Percentiles rank a stretch among this genome's conserved stretches.
Evolutionary conservation across 1,284 basidiomycete species (phyloP).

Genomic region (Boletus mariae): DNA sequence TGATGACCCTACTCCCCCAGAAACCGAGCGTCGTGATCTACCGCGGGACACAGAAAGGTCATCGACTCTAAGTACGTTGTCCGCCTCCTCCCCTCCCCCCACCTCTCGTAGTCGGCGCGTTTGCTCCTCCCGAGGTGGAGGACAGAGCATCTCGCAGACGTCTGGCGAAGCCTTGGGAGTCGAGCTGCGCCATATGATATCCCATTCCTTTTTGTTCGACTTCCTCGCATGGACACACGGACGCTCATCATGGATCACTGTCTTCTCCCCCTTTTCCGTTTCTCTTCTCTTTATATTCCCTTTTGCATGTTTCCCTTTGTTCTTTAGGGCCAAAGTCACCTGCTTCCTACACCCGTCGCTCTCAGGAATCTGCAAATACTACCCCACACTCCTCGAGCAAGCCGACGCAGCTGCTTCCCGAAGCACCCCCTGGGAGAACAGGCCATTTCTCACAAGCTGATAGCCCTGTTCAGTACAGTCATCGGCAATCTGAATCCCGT

Average conservation of each 20-base stretch:
- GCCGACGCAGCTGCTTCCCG: slow-evolving; percentile 14
- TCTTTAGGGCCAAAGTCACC: slow-evolving; percentile 57
- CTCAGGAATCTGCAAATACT: slow-evolving; percentile 19
- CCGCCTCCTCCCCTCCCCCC: slow-evolving; percentile 54
- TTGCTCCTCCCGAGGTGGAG: slow-evolving; percentile 50
- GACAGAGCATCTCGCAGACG: slow-evolving; percentile 40
- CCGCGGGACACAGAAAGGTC: slow-evolving; percentile 42
- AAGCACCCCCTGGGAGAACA: slow-evolving; percentile 12
- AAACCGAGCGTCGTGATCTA: slow-evolving; percentile 34
- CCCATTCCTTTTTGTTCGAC: slow-evolving; percentile 42
- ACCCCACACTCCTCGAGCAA: slow-evolving; percentile 17
- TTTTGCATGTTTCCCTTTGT: slow-evolving; percentile 38
- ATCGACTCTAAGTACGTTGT: slow-evolving; percentile 74
- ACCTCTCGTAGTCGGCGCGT: slow-evolving; percentile 40
- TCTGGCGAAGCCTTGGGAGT: slow-evolving; percentile 53
- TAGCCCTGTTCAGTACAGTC: slow-evolving; percentile 8
- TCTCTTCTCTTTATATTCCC: slow-evolving; percentile 33
- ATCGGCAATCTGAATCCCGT: slow-evolving; percentile 11
- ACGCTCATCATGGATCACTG: slow-evolving; percentile 52
- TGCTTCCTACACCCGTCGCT: slow-evolving; percentile 25
- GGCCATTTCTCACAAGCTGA: slow-evolving; percentile 28
- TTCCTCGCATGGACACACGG: slow-evolving; percentile 49
- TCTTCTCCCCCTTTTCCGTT: slow-evolving; percentile 30
- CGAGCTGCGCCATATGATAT: slow-evolving; percentile 40
- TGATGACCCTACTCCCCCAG: slow-evolving; percentile 20